Percentiles rank a stretch among this genome's conserved stretches.
phyloP scores from a whole-genome alignment of 805 yeast genomes.

The Wickerhamomyces queroliae region DNA sequence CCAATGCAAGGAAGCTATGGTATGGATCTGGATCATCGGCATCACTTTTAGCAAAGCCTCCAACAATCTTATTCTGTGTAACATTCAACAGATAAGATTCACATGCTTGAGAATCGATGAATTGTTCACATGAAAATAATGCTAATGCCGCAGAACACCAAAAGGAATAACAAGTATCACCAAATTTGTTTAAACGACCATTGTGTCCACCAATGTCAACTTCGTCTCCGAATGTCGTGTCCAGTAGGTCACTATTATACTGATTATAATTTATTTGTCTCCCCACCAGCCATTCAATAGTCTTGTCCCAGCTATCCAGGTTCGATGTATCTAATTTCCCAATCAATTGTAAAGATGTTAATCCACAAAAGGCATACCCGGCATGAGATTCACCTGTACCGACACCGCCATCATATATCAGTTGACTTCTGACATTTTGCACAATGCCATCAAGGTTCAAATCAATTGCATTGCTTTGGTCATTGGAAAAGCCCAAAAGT shows the following conservation, averaged over 20 bases:
- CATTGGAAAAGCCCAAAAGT: slow-evolving; percentile 31
- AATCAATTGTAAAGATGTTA: slow-evolving; percentile 50
- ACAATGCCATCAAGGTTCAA: slow-evolving; percentile 37
- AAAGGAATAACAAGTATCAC: slow-evolving; percentile 85
- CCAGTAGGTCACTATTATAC: slow-evolving; percentile 17
- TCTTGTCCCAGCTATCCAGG: slow-evolving; percentile 26
- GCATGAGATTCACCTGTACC: slow-evolving; percentile 74
- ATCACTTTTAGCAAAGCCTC: slow-evolving; percentile 74
- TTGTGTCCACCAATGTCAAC: slow-evolving; percentile 74
- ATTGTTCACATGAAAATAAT: slow-evolving; percentile 28
- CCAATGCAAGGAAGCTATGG: slow-evolving; percentile 59
- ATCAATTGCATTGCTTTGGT: slow-evolving; percentile 8
- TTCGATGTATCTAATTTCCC: slow-evolving; percentile 20
- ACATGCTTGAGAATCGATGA: slow-evolving; percentile 33
- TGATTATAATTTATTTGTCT: slow-evolving; percentile 48
- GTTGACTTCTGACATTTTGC: slow-evolving; percentile 29
- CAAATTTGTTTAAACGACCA: slow-evolving; percentile 79
- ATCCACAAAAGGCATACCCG: slow-evolving; percentile 82
- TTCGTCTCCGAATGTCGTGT: slow-evolving; percentile 32
- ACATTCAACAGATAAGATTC: slow-evolving; percentile 38
- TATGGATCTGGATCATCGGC: slow-evolving; percentile 64
- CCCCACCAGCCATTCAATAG: slow-evolving; percentile 55
- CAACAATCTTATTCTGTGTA: slow-evolving; percentile 59
- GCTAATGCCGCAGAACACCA: slow-evolving; percentile 66
- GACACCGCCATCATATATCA: slow-evolving; percentile 65